Evolutionary conservation across 139 green algal species (phyloP), one percentile per base, ranked within the genome.

Genomic region (Coelastrella sp.): DNA sequence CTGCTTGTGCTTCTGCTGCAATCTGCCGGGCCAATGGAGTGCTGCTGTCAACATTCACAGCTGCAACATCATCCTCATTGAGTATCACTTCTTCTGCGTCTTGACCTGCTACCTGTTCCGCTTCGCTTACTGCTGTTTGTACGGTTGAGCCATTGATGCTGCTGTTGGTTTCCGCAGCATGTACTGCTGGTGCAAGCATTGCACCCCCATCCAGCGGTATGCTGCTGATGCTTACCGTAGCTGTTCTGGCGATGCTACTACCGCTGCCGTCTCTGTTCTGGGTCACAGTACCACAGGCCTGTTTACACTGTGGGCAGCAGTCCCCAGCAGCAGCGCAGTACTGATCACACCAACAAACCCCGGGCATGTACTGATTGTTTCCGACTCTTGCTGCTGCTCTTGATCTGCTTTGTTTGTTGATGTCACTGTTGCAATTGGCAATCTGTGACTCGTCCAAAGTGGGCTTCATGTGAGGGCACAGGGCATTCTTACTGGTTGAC

Each of bases 271-370:
- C 30, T 43, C 41, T 13, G 41, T 9, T 41, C 23, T 3, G 41
- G 67, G 13, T 74, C 35, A 34, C 50, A 27, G 6, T 50, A 21
- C 73, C 67, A 35, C 48, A 23, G 6, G 27, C 45, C 1, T 19
- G 19, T 13, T 17, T 48, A 40, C 75, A 82, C 19, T 23, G 25
- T 13, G 75, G 5, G 35, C 75, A 82, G 75, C 75, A 82, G 27
- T 82, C 75, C 21, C 75, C 53, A 1, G 75, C 75, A 50, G 51
- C 75, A 25, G 57, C 15, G 25, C 75, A 82, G 37, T 27, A 23
- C 23, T 37, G 23, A 53, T 82, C 75, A 53, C 75, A 82, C 75
- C 75, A 82, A 38, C 75, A 82, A 51, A 82, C 71, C 21, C 53
- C 75, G 32, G 75, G 62, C 30, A 38, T 19, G 40, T 69, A 69